A percentile compares a stretch with the other conserved stretches of the same genome.
phyloP scores from a whole-genome alignment of 257 asterid genomes.

The Ilex aquifolium region DNA sequence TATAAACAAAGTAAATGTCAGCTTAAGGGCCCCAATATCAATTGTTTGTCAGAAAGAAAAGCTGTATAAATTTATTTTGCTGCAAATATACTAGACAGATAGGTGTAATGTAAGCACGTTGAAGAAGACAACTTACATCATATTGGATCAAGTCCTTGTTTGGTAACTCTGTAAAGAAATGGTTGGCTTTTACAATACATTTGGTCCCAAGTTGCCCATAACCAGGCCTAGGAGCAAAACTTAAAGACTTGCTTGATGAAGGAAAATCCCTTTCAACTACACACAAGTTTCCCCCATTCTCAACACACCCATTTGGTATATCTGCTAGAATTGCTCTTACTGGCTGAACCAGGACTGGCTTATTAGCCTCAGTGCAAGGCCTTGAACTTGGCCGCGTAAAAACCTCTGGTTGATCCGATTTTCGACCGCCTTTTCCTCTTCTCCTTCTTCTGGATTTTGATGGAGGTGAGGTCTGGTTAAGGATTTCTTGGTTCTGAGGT shows the following conservation, averaged over 20 bases:
- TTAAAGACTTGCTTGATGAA: conserved; percentile 69
- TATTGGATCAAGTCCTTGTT: conserved; percentile 92
- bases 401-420: conserved; percentile 74
- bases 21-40: conserved; percentile 38
- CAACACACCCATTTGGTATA: conserved; percentile 20
- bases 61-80: conserved; percentile 14
- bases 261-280: conserved; percentile 42
- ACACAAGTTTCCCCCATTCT: conserved; percentile 21
- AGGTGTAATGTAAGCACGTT: too few species aligned
- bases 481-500: conserved; percentile 33
- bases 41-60: conserved; percentile 18
- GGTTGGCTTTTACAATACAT: conserved; percentile 96
- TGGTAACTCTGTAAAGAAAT: conserved; percentile 89
- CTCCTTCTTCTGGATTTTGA: conserved; percentile 74
- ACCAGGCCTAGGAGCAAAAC: conserved; percentile 82
- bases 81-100: conserved; percentile 13
- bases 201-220: conserved; percentile 88
- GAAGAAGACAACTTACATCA: conserved; percentile 63
- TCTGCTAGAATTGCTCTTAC: conserved; percentile 24
- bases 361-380: conserved; percentile 71
- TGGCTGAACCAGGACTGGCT: conserved; percentile 30
- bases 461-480: conserved; percentile 56
- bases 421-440: conserved; percentile 76
- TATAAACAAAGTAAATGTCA: conserved; percentile 37
- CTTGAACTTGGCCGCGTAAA: conserved; percentile 80